Base-by-base conservation (phyloP, 2,329 filamentous ascomycete genomes). In the Claviceps monticola region DNA sequence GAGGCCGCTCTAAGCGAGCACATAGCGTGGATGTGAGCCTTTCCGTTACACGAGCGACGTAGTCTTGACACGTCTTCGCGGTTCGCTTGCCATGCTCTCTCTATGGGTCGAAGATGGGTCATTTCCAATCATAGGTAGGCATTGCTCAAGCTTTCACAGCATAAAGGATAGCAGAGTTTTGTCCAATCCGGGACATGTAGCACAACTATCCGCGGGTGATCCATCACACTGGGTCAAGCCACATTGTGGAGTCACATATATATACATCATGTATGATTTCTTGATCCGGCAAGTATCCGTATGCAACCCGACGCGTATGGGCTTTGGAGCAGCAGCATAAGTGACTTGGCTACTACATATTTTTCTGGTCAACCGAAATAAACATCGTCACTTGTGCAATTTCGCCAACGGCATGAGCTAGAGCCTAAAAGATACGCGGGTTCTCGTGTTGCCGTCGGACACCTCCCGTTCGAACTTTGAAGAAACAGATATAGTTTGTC, bases 151-250 rank as follows among this genome's bases (percentile, higher is more conserved):
- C 37, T 50, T 43, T 23, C 43, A 53, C 51, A 26, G 38, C 43
- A 42, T 47, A 11, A 43, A 26, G 36, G 38, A 2, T n/a, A 42
- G 46, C 36, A 41, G 21, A 44, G 2, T 34, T 34, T 34, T 14
- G 11, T 14, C 42, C 48, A 29, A 21, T 42, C 17, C 50, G 17
- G 41, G 23, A 23, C 21, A 4, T 29, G 47, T 50, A 26, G 23
- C 37, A 42, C 41, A 36, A 11, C 43, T 34, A 36, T n/a, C 16
- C 17, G 29, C 21, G 13, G 34, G 23, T 38, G 19, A 45, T n/a
- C 48, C 51, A 38, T 49, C 51, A 36, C 16, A 19, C 47, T 49
- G 48, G 51, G 51, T 43, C 48, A 43, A 43, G 47, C 21, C 46
- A 26, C 29, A 48, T 46, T 47, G 26, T 38, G 48, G 43, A 53